Conservation (phyloP, 75 land plant species). For the Gnetum montanum region DNA sequence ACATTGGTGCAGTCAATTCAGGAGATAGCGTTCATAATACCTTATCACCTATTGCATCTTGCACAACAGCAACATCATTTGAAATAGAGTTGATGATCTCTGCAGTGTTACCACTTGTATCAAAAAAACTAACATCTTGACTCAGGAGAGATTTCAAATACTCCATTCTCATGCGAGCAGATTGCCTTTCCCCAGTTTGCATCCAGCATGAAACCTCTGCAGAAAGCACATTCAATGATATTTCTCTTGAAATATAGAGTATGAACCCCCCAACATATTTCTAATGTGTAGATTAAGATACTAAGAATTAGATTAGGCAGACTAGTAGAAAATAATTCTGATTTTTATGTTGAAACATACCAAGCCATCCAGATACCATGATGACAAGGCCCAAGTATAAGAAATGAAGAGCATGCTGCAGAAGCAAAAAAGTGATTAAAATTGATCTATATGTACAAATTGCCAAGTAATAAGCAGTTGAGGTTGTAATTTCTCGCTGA, state of each 20-base stretch:
- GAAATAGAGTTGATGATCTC: conserved; percentile 50
- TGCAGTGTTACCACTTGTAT: conserved; percentile 39
- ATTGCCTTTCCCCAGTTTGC: conserved; percentile 50
- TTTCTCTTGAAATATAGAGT: too few relatives aligned
- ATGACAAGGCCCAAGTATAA: conserved; percentile 10
- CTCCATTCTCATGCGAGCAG: conserved; percentile 33
- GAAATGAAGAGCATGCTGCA: conserved; percentile 9
- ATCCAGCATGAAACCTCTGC: conserved; percentile 56
- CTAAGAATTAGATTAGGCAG: too few relatives aligned
- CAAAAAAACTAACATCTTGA: conserved; percentile 60
- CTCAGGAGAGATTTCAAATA: conserved; percentile 34
- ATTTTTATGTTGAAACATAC: neutral
- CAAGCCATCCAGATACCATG: conserved; percentile 5
- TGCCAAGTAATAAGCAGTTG: too few relatives aligned
- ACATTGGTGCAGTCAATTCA: too few relatives aligned
- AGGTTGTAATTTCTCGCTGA: too few relatives aligned
- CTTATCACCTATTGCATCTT: conserved; percentile 75
- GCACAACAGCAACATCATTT: conserved; percentile 45
- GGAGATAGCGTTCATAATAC: too few relatives aligned
- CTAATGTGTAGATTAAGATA: too few relatives aligned
- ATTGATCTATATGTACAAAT: too few relatives aligned
- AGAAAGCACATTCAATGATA: neutral
- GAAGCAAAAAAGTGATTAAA: too few relatives aligned
- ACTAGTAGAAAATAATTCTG: too few relatives aligned
- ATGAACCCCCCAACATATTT: too few relatives aligned